phyloP scores from a whole-genome alignment of 2,329 filamentous ascomycete species.

The Hypoxylon sp. region DNA sequence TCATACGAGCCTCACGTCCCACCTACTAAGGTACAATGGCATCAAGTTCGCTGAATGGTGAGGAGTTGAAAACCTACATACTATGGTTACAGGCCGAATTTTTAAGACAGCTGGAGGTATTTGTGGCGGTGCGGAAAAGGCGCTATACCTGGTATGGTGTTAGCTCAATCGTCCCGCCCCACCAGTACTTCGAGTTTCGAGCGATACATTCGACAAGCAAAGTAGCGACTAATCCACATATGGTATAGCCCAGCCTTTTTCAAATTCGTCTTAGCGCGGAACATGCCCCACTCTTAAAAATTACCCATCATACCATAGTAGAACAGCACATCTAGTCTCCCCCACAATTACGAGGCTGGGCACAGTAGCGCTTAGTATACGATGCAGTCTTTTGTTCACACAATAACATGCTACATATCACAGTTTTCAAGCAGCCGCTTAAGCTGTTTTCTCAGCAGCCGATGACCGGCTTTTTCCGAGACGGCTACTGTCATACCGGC shows the following conservation, averaged over 20 bases:
- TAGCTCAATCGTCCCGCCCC: no score
- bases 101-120: no score
- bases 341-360: slow-evolving; percentile 31
- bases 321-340: slow-evolving; percentile 28
- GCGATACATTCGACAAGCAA: no score
- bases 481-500: slow-evolving; percentile 66
- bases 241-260: no score
- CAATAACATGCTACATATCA: slow-evolving; percentile 5
- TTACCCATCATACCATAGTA: slow-evolving; percentile 15
- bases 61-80: no score
- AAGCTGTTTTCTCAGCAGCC: slow-evolving; percentile 64
- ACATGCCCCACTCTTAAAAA: no score
- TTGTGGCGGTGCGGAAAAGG: no score
- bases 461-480: slow-evolving; percentile 67
- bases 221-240: no score
- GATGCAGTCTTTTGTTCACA: slow-evolving; percentile 13
- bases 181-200: no score
- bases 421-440: slow-evolving; percentile 67
- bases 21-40: slow-evolving; percentile 23
- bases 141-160: no score
- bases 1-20: slow-evolving; percentile 33
- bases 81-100: no score
- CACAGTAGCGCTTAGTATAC: slow-evolving; percentile 20
- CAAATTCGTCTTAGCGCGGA: no score
- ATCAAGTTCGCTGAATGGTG: slow-evolving; percentile 28